Conservation (phyloP, 148 eudicot species). For the Camellia sinensis region DNA sequence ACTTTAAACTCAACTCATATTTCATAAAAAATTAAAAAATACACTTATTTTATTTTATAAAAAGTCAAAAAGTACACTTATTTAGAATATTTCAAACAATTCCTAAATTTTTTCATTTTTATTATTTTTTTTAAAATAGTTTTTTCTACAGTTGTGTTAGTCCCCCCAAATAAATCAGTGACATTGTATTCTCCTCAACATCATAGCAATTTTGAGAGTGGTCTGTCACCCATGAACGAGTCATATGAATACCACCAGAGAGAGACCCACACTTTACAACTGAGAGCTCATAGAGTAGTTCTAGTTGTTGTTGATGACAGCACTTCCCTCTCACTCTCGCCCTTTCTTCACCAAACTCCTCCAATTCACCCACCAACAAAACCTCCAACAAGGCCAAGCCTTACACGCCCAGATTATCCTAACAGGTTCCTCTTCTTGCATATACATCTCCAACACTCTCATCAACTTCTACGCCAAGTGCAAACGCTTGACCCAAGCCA, state of each 20-base stretch:
- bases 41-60: too few relatives aligned
- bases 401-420: slow-evolving; percentile 48
- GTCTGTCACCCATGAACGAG: background rate
- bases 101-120: too few relatives aligned
- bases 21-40: too few relatives aligned
- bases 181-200: too few relatives aligned
- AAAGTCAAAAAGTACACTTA: too few relatives aligned
- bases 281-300: background rate
- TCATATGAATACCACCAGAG: background rate
- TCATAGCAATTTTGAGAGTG: background rate
- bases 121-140: too few relatives aligned
- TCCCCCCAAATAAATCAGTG: too few relatives aligned
- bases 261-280: background rate
- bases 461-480: slow-evolving; percentile 51
- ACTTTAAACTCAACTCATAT: too few relatives aligned
- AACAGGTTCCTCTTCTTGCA: slow-evolving; percentile 24
- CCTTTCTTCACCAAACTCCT: slow-evolving; percentile 37
- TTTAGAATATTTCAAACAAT: too few relatives aligned
- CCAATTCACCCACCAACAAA: slow-evolving; percentile 29
- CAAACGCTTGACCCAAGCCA: slow-evolving; percentile 26
- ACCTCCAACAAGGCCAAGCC: slow-evolving; percentile 28
- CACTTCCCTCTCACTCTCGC: slow-evolving; percentile 12
- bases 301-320: background rate
- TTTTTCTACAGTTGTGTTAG: too few relatives aligned
- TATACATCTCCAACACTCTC: slow-evolving; percentile 37